A percentile compares a stretch with the other conserved stretches of the same genome.
Evolutionary conservation across 75 land plant species (phyloP).

Genomic region (Picea sitchensis): DNA sequence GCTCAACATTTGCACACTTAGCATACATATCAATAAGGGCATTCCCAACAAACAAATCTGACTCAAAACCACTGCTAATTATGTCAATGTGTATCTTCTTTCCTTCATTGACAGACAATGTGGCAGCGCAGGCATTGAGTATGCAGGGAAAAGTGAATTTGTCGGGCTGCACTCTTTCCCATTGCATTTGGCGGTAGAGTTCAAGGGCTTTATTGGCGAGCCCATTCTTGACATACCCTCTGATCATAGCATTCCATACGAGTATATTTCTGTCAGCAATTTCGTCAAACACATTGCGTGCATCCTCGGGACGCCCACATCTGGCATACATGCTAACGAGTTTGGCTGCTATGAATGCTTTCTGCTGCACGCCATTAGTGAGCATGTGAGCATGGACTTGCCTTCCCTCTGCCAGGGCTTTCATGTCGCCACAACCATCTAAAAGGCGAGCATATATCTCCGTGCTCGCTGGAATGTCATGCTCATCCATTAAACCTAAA

Average conservation of each 20-base stretch:
- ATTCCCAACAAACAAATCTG: not conserved
- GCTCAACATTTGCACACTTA: conserved; percentile 14
- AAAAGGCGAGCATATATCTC: no score
- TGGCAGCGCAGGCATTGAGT: conserved; percentile 38
- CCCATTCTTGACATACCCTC: conserved; percentile 41
- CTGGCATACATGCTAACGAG: not conserved
- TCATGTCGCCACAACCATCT: no score
- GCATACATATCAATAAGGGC: conserved; percentile 24
- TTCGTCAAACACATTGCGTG: conserved; percentile 29
- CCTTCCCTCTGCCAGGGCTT: no score
- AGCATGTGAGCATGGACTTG: no score
- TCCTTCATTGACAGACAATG: not conserved
- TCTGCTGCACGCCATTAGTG: no score
- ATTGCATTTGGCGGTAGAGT: conserved; percentile 41
- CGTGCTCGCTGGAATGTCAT: no score
- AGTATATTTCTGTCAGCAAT: conserved; percentile 27
- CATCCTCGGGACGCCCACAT: conserved; percentile 28
- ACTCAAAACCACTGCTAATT: not conserved
- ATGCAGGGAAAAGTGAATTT: conserved; percentile 38
- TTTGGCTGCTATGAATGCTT: no score
- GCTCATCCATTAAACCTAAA: no score
- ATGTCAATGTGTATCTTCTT: not conserved
- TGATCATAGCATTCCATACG: conserved; percentile 51
- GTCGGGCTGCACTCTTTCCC: conserved; percentile 25
- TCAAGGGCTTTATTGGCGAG: conserved; percentile 28